Evolutionary conservation across 768 basidiomycete genomes (phyloP), one percentile per base, ranked within the genome.

Genomic region (Pleurotus tuber-regium): DNA sequence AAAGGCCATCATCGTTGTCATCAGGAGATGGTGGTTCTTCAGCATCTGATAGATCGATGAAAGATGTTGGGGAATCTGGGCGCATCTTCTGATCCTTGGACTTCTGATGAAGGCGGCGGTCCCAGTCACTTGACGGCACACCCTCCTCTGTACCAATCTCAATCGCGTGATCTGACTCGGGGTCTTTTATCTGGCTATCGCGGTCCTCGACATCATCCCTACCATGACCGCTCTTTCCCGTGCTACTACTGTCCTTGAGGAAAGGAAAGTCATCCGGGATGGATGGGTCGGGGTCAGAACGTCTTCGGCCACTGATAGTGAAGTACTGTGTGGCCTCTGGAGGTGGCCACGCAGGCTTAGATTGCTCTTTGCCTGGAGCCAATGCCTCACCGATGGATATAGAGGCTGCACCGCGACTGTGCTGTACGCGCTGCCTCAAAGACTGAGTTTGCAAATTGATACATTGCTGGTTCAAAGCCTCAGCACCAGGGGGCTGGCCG

Each of bases 11-110:
- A 18, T 46, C 43, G 31, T 48, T 24, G 57, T 62, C 61, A 61
- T 71, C 70, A 53, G 68, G 65, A 61, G 43, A 31, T n/a, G 31
- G 30, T 23, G 50, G 44, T 80, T 48, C 46, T n/a, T 48, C 81
- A 33, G 86, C 84, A 57, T 89, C 87, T 50, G 84, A 86, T 53
- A 87, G 70, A 71, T 89, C 81, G 47, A 86, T 82, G 68, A 83
- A 84, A 19, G 82, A 84, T 38, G 69, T 71, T 47, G 69, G 71
- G 9, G 77, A 69, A 51, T 54, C 43, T 51, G 59, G 35, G 58
- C 63, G 46, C 35, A 48, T 48, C 46, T 35, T 48, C 46, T 35
- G 46, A 48, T 48, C 46, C 14, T 48, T 35, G 18, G 46, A 4
- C 7, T 48, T 48, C 46, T 48, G 46, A 35, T 48, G 46, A 3